These are phyloP conservation scores for Podospora pseudoanserina DNA, from an alignment of 495 filamentous ascomycete species.

Conservation along the genomic window DNA sequence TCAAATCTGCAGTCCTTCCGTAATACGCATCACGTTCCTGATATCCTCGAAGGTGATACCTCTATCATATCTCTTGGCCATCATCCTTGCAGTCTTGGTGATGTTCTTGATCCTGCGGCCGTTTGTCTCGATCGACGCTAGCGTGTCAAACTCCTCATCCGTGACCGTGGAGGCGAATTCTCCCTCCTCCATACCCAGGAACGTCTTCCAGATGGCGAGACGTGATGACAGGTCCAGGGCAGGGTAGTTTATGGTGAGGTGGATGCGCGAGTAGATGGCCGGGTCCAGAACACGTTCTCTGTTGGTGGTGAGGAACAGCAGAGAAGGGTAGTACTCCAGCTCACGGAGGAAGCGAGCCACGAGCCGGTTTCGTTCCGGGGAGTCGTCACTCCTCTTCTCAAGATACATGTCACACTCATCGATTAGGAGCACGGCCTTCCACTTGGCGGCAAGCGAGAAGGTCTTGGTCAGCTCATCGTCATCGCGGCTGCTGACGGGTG, in stretches of 20 bases:
- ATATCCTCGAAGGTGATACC: conserved; percentile 19
- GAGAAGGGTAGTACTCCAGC: conserved; percentile 48
- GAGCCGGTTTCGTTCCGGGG: conserved; percentile 41
- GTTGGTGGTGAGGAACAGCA: conserved; percentile 49
- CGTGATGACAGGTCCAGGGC: conserved; percentile 22
- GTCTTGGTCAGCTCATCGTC: not conserved
- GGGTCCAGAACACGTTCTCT: conserved; percentile 39
- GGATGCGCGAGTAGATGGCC: conserved; percentile 50
- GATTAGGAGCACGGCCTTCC: conserved; percentile 37
- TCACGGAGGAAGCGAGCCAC: conserved; percentile 47
- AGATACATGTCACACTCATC: conserved; percentile 38
- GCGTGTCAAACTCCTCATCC: conserved; percentile 17
- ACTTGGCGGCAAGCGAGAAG: conserved; percentile 29
- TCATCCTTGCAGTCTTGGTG: conserved; percentile 29
- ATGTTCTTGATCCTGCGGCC: conserved; percentile 24
- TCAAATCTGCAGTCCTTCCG: conserved; percentile 18
- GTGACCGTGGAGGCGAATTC: conserved; percentile 7
- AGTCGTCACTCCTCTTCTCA: conserved; percentile 23
- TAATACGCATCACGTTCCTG: conserved; percentile 22
- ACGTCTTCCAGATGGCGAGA: conserved; percentile 25
- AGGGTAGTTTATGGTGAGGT: conserved; percentile 38
- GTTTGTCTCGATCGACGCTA: conserved; percentile 27
- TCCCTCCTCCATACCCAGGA: conserved; percentile 17
- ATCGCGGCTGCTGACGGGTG: not conserved
- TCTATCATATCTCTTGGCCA: conserved; percentile 20